Base-by-base conservation (phyloP, 2,329 filamentous ascomycete genomes). In the Lomentospora prolificans region DNA sequence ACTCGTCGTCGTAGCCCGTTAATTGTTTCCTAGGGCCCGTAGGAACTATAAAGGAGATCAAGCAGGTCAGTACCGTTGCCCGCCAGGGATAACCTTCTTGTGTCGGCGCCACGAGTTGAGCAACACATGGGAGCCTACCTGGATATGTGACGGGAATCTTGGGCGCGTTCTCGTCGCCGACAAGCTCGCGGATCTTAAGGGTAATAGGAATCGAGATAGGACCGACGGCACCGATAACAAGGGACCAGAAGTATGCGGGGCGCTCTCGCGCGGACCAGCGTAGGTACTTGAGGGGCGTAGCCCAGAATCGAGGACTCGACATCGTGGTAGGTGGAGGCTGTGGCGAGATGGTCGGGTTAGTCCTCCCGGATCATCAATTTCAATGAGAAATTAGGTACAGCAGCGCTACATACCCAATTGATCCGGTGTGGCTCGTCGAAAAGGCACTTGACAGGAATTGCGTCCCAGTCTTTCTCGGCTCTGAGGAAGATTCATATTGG, bases 61-160 rank as follows among this genome's bases (percentile, higher is more conserved):
- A 10, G 5, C 2, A 12, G 10, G 59, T 67, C 60, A 66, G 63
- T 59, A 44, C 30, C 7, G 30, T 33, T 33, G 7, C 30, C 30
- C n/a, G n/a, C n/a, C n/a, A n/a, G n/a, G n/a, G n/a, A n/a, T 46
- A 24, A 12, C n/a, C 2, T 8, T 9, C 25, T 14, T 22, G 22
- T 14, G 6, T 10, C 8, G n/a, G n/a, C n/a, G n/a, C n/a, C n/a
- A n/a, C n/a, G n/a, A 17, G 22, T 50, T 44, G n/a, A 28, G 31
- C 19, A 28, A 17, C 5, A 4, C 24, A 2, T 24, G 14, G 22
- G 17, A 31, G 54, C 89, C 70, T 81, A 97, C 92, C 82, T 58
- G 94, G 94, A 77, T 97, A 99, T 68, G 90, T 95, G 70, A 91
- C 74, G 30, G 94, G 94, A 61, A 97, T 84, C 57, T 77, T 81